A percentile compares a stretch with the other conserved stretches of the same genome.
Conservation (phyloP, 2,329 filamentous ascomycete genomes). For the Pseudogymnoascus sp. region DNA sequence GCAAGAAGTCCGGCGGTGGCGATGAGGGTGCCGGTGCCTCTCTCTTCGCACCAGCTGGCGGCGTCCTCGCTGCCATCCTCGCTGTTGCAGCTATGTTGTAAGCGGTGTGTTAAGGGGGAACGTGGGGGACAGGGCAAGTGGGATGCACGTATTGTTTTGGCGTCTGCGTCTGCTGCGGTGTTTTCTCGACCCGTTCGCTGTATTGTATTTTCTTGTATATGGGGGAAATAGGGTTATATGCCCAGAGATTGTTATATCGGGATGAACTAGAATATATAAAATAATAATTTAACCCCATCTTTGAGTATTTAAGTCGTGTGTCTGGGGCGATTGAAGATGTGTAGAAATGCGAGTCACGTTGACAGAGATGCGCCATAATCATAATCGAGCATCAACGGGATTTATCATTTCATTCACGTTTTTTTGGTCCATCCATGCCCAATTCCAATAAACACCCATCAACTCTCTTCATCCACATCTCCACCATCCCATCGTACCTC, state of each 20-base stretch:
- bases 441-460: not conserved
- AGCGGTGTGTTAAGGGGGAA: not conserved
- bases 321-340: not conserved
- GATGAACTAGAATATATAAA: not conserved
- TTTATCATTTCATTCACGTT: not conserved
- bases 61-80: not conserved
- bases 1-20: not conserved
- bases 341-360: not conserved
- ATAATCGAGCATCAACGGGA: conserved; percentile 10
- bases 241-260: not conserved
- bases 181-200: conserved; percentile 3
- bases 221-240: not conserved
- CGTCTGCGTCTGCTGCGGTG: not conserved
- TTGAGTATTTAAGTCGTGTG: not conserved
- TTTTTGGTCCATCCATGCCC: not conserved
- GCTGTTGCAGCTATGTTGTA: not conserved
- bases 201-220: not conserved
- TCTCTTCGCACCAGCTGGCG: not conserved
- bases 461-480: too few relatives aligned
- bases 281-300: not conserved
- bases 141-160: not conserved
- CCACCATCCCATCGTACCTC: too few relatives aligned
- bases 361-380: not conserved
- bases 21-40: not conserved
- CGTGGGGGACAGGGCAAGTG: not conserved